A percentile compares a stretch with the other conserved stretches of the same genome.
phyloP scores from a whole-genome alignment of 2,329 filamentous ascomycete genomes.

The Alternaria sp. region DNA sequence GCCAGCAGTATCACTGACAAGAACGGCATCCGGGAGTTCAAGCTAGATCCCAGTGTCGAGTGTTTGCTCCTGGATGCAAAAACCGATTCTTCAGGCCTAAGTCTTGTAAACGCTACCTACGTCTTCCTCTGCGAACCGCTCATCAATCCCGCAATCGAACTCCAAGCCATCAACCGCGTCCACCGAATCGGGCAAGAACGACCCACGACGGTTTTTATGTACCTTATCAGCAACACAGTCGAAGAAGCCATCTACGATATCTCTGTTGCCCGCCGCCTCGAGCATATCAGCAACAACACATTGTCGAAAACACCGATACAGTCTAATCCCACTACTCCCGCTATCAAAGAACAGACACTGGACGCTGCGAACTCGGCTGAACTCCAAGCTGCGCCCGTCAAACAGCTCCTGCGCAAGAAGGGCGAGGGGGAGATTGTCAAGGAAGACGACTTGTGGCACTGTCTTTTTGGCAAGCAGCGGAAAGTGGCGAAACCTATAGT shows the following conservation, averaged over 20 bases:
- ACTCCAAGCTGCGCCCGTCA: constrained; percentile 74
- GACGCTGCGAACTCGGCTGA: constrained; percentile 87
- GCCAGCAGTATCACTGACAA: constrained; percentile 72
- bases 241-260: constrained; percentile 92
- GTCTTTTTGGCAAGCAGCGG: constrained; percentile 72
- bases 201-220: constrained; percentile 93
- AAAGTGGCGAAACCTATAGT: constrained; percentile 47
- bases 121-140: constrained; percentile 95
- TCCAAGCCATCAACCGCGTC: constrained; percentile 93
- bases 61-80: constrained; percentile 90
- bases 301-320: neutral
- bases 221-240: constrained; percentile 87
- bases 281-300: constrained; percentile 68
- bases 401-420: constrained; percentile 72
- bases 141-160: constrained; percentile 89
- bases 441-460: constrained; percentile 83
- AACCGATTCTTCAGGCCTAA: constrained; percentile 86
- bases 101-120: constrained; percentile 89
- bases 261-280: constrained; percentile 77
- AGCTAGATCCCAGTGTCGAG: constrained; percentile 73
- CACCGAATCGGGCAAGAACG: constrained; percentile 91
- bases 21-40: constrained; percentile 77
- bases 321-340: constrained; percentile 34
- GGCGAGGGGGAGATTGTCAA: constrained; percentile 80
- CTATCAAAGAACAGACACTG: constrained; percentile 65